Percentiles rank a stretch among this genome's conserved stretches.
Conservation (phyloP, 805 yeast species). For the Yarrowia alimentaria region DNA sequence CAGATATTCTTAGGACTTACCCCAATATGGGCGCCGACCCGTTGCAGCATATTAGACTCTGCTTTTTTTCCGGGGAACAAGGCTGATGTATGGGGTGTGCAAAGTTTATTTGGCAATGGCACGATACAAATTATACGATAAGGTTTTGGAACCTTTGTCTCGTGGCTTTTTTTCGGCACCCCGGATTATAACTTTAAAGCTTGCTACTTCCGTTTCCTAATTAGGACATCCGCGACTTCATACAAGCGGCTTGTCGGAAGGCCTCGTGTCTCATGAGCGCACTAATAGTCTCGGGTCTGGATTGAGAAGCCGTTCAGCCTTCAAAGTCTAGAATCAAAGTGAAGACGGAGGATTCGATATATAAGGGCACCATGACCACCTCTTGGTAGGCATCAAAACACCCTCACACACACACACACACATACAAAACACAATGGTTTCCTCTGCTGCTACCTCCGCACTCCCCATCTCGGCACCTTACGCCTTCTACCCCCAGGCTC, state of each 20-base stretch:
- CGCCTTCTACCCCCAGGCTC: conserved; percentile 31
- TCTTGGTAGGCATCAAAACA: not conserved
- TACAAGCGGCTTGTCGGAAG: conserved; percentile 2
- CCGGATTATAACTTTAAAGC: conserved; percentile 12
- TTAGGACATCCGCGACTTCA: conserved; percentile 22
- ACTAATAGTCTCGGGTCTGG: not conserved
- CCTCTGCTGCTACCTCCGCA: conserved; percentile 17
- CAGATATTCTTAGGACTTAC: too few species aligned
- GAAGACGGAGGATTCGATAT: not conserved
- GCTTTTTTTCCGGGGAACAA: conserved; percentile 17
- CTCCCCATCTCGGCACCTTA: conserved; percentile 35
- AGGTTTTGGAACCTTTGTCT: too few species aligned
- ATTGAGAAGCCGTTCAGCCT: conserved; percentile 16
- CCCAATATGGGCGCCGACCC: too few species aligned
- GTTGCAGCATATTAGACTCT: too few species aligned
- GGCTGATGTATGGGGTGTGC: conserved; percentile 6
- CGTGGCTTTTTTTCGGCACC: conserved; percentile 14
- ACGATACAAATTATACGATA: not conserved
- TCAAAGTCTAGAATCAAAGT: conserved; percentile 3
- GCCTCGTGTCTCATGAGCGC: conserved; percentile 9
- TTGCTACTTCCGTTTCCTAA: conserved; percentile 13
- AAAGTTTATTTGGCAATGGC: not conserved
- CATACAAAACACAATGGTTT: conserved; percentile 14
- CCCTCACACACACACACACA: conserved; percentile 2
- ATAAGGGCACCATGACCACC: not conserved